phyloP scores from a whole-genome alignment of 169 alveolate genomes.

The Haemoproteus tartakovskyi region DNA sequence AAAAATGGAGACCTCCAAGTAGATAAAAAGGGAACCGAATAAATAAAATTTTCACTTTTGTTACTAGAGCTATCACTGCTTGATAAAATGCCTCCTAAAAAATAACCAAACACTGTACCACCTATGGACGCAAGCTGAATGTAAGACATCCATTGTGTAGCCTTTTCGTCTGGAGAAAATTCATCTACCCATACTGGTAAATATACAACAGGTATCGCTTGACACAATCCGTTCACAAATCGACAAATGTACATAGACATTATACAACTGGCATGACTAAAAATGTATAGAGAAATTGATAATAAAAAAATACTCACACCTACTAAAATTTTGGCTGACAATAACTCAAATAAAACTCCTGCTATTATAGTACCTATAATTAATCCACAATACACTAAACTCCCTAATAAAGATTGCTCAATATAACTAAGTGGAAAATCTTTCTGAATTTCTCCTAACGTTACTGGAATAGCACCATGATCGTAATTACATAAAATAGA shows the following conservation, averaged over 20 bases:
- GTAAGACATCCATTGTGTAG: constrained; percentile 93
- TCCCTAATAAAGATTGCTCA: constrained; percentile 76
- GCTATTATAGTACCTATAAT: constrained; percentile 77
- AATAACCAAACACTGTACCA: constrained; percentile 82
- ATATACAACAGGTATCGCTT: constrained; percentile 89
- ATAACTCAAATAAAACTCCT: constrained; percentile 64
- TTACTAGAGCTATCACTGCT: constrained; percentile 3
- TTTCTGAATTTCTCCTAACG: constrained; percentile 68
- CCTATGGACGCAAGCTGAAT: constrained; percentile 86
- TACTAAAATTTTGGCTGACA: constrained; percentile 71
- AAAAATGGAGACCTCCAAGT: constrained; percentile 66
- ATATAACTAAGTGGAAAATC: constrained; percentile 67
- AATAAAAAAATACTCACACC: constrained; percentile 66
- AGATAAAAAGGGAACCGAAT: constrained; percentile 5
- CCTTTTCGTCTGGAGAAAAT: constrained; percentile 86
- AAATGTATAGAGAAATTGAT: constrained; percentile 67
- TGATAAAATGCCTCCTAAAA: constrained; percentile 43
- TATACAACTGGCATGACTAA: constrained; percentile 71
- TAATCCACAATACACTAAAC: constrained; percentile 79
- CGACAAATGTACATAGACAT: constrained; percentile 80
- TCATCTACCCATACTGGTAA: constrained; percentile 95
- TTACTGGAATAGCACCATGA: constrained; percentile 77
- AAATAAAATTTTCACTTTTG: background rate
- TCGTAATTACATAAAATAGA: constrained; percentile 70
- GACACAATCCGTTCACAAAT: constrained; percentile 87